Conservation (phyloP, 495 filamentous ascomycete species). For the Penicillium ucsense region DNA sequence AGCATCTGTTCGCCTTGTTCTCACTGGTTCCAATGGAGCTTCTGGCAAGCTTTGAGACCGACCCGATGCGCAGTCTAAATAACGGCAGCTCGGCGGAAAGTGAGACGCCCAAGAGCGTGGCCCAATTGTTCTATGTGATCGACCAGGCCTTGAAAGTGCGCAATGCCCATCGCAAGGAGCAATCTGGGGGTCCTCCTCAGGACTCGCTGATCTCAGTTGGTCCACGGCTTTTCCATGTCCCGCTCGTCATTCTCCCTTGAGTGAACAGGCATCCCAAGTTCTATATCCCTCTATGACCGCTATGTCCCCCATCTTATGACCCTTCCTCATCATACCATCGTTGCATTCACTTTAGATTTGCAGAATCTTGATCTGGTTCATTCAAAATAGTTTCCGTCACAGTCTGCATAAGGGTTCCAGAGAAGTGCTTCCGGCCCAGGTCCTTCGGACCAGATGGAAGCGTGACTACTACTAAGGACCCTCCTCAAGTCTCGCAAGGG, state of each 20-base stretch:
- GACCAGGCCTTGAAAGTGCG: constrained; percentile 22
- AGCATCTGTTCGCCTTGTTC: constrained; percentile 13
- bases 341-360: not conserved
- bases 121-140: constrained; percentile 16
- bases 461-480: too few relatives aligned
- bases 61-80: constrained; percentile 7
- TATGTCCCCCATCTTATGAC: not conserved
- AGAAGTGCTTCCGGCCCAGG: too few relatives aligned
- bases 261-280: not conserved
- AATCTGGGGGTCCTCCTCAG: not conserved
- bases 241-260: constrained; percentile 21
- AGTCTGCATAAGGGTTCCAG: not conserved
- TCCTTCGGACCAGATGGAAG: too few relatives aligned
- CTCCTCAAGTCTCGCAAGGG: too few relatives aligned
- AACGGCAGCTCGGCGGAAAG: constrained; percentile 1
- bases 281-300: not conserved
- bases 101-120: constrained; percentile 14
- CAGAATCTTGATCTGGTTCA: not conserved
- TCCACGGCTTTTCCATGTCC: constrained; percentile 20
- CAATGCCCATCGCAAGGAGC: constrained; percentile 14
- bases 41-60: constrained; percentile 6
- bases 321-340: not conserved
- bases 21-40: constrained; percentile 15
- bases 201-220: constrained; percentile 1
- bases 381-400: not conserved